Evolutionary conservation across 1,284 basidiomycete species (phyloP), one percentile per base, ranked within the genome.

Genomic region (Ceratobasidium sp.): DNA sequence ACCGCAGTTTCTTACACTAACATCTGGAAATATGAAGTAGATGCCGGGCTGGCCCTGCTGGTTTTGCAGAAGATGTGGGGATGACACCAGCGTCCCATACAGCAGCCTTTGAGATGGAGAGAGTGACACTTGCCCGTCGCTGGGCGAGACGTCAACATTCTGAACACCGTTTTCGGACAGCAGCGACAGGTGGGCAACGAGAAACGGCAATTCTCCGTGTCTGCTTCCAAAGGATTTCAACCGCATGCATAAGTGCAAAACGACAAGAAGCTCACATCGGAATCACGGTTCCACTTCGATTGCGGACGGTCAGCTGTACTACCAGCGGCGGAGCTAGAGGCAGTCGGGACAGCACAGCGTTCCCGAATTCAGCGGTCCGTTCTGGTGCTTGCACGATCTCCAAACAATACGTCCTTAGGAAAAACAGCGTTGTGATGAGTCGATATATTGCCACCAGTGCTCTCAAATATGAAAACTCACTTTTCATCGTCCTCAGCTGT

Each of bases 1-100:
- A 17, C 95, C 95, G 36, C 88, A 85, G 84, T 87, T 88, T 15
- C 93, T 88, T 73, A 97, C 89, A 80, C 93, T 94, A 78, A 95
- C 92, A 81, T 97, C 96, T 8, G 95, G 91, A 80, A 97, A 97
- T 65, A 96, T 84, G 80, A 97, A 96, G 82, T 93, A 96, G 45
- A 93, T 85, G 8, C 93, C 93, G 77, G 87, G 85, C 47, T 90
- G 89, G 53, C 93, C 93, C 81, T 93, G 89, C 51, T 90, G 86
- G 80, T 96, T 92, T 76, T 91, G 88, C 79, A 95, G 85, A 69
- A 91, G 88, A 56, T 94, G 89, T 1, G 93, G 89, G 0, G 91
- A 91, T 15, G 95, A 90, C 33, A 96, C 93, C 31, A 96, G 84
- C 75, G 91, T 93, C 48, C 96, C 96, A 81, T 96, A 94, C 22